phyloP scores from a whole-genome alignment of 352 stramenopile species.

The Phytophthora pluvialis region DNA sequence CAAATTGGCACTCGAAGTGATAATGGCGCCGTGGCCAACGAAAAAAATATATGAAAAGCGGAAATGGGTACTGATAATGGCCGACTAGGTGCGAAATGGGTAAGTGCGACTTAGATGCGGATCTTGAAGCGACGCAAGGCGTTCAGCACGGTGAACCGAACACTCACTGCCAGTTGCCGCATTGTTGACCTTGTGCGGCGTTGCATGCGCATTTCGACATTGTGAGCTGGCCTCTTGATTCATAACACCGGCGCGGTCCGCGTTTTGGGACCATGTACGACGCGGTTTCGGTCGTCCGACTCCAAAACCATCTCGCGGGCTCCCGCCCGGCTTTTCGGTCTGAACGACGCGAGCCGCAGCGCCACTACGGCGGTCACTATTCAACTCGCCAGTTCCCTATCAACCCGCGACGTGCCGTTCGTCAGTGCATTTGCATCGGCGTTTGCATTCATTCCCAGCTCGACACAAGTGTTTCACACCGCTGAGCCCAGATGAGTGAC shows the following conservation, averaged over 20 bases:
- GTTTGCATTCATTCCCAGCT: background rate
- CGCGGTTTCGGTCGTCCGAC: conserved; percentile 23
- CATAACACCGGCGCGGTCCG: conserved; percentile 3
- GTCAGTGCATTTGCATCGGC: background rate
- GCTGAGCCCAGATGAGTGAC: conserved; percentile 58
- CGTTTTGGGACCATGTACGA: conserved; percentile 19
- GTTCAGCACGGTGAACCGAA: conserved; percentile 30
- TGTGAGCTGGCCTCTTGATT: background rate
- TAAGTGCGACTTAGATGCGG: conserved; percentile 22
- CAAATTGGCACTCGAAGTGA: conserved; percentile 4
- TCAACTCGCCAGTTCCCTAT: conserved; percentile 9
- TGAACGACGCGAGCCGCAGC: conserved; percentile 9
- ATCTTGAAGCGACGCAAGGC: conserved; percentile 33
- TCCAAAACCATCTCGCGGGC: conserved; percentile 30
- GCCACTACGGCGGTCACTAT: conserved; percentile 17
- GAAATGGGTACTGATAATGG: conserved; percentile 6
- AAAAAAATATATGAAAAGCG: conserved; percentile 1
- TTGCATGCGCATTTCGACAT: conserved; percentile 7
- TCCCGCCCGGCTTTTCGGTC: conserved; percentile 4
- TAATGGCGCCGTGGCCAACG: conserved; percentile 16
- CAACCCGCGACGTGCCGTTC: background rate
- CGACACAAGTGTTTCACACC: background rate
- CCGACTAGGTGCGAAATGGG: conserved; percentile 1
- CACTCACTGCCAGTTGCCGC: background rate
- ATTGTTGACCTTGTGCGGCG: conserved; percentile 7